Conservation (phyloP, 768 basidiomycete genomes). For the Cystoderma amianthinum region DNA sequence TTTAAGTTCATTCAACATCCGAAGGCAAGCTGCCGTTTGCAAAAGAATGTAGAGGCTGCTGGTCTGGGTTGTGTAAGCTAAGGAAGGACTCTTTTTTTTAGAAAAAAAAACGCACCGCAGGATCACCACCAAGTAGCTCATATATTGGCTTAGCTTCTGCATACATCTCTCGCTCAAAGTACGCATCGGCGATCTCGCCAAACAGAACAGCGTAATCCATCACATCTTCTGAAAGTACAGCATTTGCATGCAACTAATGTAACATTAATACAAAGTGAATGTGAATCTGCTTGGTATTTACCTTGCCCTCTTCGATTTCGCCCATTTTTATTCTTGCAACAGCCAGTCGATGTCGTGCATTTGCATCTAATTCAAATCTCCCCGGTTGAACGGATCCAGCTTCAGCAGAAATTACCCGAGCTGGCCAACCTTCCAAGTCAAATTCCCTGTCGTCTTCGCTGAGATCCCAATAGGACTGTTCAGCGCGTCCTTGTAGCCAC, state of each 20-base stretch:
- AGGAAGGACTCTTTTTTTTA: not conserved
- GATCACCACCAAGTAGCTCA: constrained; percentile 67
- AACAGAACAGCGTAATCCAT: constrained; percentile 75
- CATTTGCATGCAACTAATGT: constrained; percentile 65
- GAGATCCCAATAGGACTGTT: constrained; percentile 74
- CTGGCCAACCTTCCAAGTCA: constrained; percentile 36
- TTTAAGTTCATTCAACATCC: constrained; percentile 65
- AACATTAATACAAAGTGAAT: not conserved
- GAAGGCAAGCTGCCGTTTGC: constrained; percentile 78
- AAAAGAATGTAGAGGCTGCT: constrained; percentile 64
- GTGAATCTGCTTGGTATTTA: constrained; percentile 20
- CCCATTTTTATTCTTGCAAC: constrained; percentile 78
- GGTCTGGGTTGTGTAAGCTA: constrained; percentile 38
- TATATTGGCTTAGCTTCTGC: constrained; percentile 77
- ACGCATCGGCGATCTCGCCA: constrained; percentile 80
- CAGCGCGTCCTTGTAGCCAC: constrained; percentile 84
- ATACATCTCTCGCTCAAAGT: constrained; percentile 70
- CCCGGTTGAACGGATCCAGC: constrained; percentile 47
- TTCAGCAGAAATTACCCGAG: constrained; percentile 20
- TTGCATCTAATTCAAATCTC: constrained; percentile 59
- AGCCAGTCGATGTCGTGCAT: constrained; percentile 78
- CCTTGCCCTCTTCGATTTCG: constrained; percentile 76
- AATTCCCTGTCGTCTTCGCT: constrained; percentile 89
- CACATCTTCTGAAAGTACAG: constrained; percentile 67
- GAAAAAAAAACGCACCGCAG: constrained; percentile 42